phyloP scores from a whole-genome alignment of 306 rosid species.

The Luffa aegyptiaca region DNA sequence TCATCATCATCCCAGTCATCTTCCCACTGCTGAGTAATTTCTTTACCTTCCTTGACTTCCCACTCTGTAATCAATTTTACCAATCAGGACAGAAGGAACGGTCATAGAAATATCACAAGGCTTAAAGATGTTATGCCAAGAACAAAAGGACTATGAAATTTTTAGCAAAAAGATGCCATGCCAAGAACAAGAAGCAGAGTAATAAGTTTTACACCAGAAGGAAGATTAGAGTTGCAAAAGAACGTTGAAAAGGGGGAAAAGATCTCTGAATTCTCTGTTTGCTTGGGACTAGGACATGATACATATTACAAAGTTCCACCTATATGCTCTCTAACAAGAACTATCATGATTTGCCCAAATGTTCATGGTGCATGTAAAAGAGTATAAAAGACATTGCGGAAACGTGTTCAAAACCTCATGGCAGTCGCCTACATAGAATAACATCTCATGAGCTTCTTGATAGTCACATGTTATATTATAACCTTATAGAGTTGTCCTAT shows the following conservation, averaged over 20 bases:
- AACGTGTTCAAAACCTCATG: neutral
- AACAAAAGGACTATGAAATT: neutral
- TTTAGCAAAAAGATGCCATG: neutral
- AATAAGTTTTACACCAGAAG: neutral
- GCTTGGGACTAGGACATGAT: neutral
- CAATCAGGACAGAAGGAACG: neutral
- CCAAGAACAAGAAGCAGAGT: neutral
- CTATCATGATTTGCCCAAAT: neutral
- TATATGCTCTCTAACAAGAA: neutral
- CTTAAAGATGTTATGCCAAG: neutral
- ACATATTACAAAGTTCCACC: neutral
- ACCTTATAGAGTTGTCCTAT: neutral
- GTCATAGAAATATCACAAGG: neutral
- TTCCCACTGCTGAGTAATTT: slow-evolving; percentile 81
- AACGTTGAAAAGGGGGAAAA: neutral
- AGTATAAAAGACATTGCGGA: neutral
- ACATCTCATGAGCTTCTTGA: neutral
- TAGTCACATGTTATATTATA: neutral
- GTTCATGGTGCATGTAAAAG: neutral
- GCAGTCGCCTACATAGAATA: neutral
- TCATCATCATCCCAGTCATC: slow-evolving; percentile 97
- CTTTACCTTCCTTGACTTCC: slow-evolving; percentile 68
- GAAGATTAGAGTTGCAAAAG: neutral
- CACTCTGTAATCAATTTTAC: slow-evolving; percentile 29
- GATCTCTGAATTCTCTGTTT: neutral